A percentile compares a stretch with the other conserved stretches of the same genome.
Evolutionary conservation across 2,329 filamentous ascomycete species (phyloP).

Genomic region (Aspergillus piperis): DNA sequence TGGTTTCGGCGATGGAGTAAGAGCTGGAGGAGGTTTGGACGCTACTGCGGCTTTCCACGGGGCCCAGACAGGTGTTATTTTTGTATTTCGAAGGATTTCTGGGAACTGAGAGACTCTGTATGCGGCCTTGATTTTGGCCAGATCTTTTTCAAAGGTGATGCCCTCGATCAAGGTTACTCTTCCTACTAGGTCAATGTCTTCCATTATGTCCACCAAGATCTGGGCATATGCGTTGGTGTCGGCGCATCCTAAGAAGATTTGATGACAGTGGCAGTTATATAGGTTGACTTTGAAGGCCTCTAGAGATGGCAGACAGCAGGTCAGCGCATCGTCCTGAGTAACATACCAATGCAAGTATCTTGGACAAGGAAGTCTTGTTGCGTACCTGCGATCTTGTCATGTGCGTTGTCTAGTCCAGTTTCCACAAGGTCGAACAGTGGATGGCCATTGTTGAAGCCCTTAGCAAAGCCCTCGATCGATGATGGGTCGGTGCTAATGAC

Average conservation of each 20-base stretch:
- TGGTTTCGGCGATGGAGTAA: conserved; percentile 41
- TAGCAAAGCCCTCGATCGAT: conserved; percentile 54
- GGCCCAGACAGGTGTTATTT: conserved; percentile 44
- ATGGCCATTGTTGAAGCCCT: conserved; percentile 56
- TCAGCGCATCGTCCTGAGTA: conserved; percentile 25
- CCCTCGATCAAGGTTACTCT: conserved; percentile 60
- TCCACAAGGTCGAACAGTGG: conserved; percentile 55
- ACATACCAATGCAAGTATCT: conserved; percentile 9
- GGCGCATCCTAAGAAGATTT: conserved; percentile 62
- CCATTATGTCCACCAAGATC: conserved; percentile 52
- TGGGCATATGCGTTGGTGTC: conserved; percentile 58
- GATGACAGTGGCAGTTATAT: conserved; percentile 61
- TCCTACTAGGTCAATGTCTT: conserved; percentile 46
- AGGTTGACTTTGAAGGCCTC: conserved; percentile 58
- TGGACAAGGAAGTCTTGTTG: conserved; percentile 2
- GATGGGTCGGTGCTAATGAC: conserved; percentile 47
- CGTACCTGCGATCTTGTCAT: conserved; percentile 52
- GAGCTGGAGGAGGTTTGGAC: conserved; percentile 30
- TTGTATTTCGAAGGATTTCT: conserved; percentile 56
- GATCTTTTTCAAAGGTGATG: conserved; percentile 56
- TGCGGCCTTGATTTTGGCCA: conserved; percentile 48
- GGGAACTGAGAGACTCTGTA: conserved; percentile 55
- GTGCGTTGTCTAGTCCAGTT: conserved; percentile 46
- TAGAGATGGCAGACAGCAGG: conserved; percentile 27
- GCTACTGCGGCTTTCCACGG: conserved; percentile 37